A percentile compares a stretch with the other conserved stretches of the same genome.
These are phyloP conservation scores for Ustanciosporium gigantosporum DNA, from an alignment of 1,284 basidiomycete genomes.

Conservation along the genomic window DNA sequence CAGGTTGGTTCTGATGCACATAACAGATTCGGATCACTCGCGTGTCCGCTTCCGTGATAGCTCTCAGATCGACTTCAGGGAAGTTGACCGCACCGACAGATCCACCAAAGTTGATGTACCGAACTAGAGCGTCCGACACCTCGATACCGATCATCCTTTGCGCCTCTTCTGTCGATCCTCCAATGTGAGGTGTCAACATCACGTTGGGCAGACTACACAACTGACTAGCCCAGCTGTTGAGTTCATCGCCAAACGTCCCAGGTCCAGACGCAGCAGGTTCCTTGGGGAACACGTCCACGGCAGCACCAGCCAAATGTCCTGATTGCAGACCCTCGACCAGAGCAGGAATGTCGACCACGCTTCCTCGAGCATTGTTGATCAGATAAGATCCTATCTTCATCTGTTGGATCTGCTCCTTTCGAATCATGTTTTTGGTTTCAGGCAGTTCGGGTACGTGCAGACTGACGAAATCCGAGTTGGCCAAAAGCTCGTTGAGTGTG, in stretches of 20 bases:
- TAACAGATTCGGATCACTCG: conserved; percentile 88
- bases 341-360: conserved; percentile 91
- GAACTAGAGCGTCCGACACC: conserved; percentile 79
- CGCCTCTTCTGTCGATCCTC: conserved; percentile 97
- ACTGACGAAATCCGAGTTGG: conserved; percentile 86
- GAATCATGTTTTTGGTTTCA: conserved; percentile 95
- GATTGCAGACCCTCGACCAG: conserved; percentile 80
- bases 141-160: conserved; percentile 97
- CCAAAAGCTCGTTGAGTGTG: conserved; percentile 76
- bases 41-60: conserved; percentile 75
- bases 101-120: conserved; percentile 88
- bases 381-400: conserved; percentile 97
- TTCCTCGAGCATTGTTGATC: conserved; percentile 96
- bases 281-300: conserved; percentile 90
- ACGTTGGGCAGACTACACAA: conserved; percentile 53
- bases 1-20: conserved; percentile 95
- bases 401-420: conserved; percentile 72
- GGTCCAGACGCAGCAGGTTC: conserved; percentile 91
- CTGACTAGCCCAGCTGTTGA: conserved; percentile 54
- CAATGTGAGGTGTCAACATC: conserved; percentile 78
- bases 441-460: conserved; percentile 95
- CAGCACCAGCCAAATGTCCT: conserved; percentile 87
- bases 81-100: conserved; percentile 95
- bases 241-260: conserved; percentile 67
- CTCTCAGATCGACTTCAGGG: conserved; percentile 96